These are phyloP conservation scores for Calycina marina DNA, from an alignment of 2,329 filamentous ascomycete genomes.

Conservation along the genomic window DNA sequence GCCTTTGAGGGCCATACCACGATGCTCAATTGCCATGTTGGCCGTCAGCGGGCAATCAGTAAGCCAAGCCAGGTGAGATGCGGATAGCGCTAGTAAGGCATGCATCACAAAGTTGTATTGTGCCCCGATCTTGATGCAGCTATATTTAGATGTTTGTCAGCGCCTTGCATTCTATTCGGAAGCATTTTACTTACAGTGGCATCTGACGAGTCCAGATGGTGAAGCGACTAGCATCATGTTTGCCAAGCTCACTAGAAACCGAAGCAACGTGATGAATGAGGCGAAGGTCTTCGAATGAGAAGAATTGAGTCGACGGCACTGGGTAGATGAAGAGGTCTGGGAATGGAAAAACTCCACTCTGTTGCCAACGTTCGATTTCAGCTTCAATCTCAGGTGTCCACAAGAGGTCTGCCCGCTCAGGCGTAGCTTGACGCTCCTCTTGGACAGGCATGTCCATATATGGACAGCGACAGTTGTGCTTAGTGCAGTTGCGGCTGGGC, in stretches of 20 bases:
- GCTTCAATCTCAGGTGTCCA: conserved; percentile 79
- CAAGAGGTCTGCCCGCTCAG: conserved; percentile 55
- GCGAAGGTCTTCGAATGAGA: conserved; percentile 65
- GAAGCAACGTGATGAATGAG: conserved; percentile 83
- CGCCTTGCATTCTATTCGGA: conserved; percentile 2
- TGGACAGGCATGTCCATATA: conserved; percentile 78
- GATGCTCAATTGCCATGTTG: conserved; percentile 81
- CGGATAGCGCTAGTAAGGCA: conserved; percentile 82
- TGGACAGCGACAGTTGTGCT: conserved; percentile 95
- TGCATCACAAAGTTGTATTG: conserved; percentile 86
- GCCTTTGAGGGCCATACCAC: conserved; percentile 71
- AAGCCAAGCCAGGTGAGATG: conserved; percentile 81
- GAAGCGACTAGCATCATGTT: conserved; percentile 65
- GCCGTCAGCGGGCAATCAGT: conserved; percentile 74
- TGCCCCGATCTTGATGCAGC: conserved; percentile 69
- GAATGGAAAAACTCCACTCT: conserved; percentile 75
- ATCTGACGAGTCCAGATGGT: conserved; percentile 90
- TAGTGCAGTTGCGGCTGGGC: conserved; percentile 84
- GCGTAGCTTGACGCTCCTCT: conserved; percentile 45
- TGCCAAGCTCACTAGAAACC: conserved; percentile 69
- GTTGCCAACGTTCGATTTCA: conserved; percentile 69
- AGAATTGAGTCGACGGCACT: conserved; percentile 55
- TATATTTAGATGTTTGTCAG: conserved; percentile 28
- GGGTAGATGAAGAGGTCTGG: conserved; percentile 66
- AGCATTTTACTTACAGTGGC: conserved; percentile 54